These are phyloP conservation scores for Fusarium solani-melongenae DNA, from an alignment of 2,329 filamentous ascomycete genomes.

Conservation along the genomic window DNA sequence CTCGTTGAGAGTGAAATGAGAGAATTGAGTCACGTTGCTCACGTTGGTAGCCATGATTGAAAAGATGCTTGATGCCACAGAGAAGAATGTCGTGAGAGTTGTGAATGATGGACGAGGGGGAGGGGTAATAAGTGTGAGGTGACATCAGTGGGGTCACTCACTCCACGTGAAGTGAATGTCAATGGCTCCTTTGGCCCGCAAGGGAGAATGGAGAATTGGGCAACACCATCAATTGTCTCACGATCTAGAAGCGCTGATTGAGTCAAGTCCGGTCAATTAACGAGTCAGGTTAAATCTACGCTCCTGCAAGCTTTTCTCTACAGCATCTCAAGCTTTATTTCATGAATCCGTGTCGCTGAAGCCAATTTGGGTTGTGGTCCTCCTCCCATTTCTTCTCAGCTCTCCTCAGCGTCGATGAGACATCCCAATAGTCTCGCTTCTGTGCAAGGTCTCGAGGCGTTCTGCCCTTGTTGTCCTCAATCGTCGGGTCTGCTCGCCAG, in stretches of 20 bases:
- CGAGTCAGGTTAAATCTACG: not conserved
- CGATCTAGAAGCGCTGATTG: no score
- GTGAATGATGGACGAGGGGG: constrained; percentile 1
- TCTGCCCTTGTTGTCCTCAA: constrained; percentile 41
- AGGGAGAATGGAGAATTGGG: constrained; percentile 27
- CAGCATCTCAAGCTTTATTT: not conserved
- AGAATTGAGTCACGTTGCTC: constrained; percentile 38
- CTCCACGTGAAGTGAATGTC: constrained; percentile 10
- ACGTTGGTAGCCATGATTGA: constrained; percentile 30
- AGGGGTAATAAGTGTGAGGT: constrained; percentile 20
- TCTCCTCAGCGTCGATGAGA: constrained; percentile 46
- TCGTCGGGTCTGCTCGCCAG: constrained; percentile 45
- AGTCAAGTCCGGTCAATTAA: not conserved
- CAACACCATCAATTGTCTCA: not conserved
- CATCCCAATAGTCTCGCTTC: constrained; percentile 48
- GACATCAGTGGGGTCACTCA: constrained; percentile 14
- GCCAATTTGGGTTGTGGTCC: constrained; percentile 44
- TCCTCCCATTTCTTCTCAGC: constrained; percentile 50
- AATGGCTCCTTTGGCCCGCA: constrained; percentile 31
- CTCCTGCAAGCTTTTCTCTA: not conserved
- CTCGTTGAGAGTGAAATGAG: constrained; percentile 31
- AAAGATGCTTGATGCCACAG: not conserved
- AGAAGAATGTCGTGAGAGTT: not conserved
- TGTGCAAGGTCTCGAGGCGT: constrained; percentile 48
- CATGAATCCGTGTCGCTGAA: constrained; percentile 43